Evolutionary conservation across 495 filamentous ascomycete genomes (phyloP).

Genomic region (Lichenothelia convexa): DNA sequence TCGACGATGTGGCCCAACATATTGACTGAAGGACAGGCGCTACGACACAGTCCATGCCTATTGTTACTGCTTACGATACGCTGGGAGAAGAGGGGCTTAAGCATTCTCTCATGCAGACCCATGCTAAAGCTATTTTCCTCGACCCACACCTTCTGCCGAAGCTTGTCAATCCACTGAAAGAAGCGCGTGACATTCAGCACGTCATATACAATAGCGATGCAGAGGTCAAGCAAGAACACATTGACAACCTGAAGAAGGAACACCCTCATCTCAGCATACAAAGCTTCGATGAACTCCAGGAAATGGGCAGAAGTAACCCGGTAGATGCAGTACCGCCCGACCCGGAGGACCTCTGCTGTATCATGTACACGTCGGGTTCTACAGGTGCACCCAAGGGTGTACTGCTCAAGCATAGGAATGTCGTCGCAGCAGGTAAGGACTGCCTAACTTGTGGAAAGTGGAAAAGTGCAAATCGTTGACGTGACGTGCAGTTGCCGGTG

Average conservation of each 20-base stretch:
- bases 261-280: slow-evolving; percentile 52
- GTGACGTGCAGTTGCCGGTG: slow-evolving; percentile 51
- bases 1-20: neutral
- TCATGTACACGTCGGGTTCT: slow-evolving; percentile 99
- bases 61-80: slow-evolving; percentile 96
- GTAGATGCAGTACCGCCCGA: slow-evolving; percentile 63
- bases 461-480: slow-evolving; percentile 3
- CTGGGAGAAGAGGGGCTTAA: slow-evolving; percentile 83
- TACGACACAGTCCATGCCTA: slow-evolving; percentile 77
- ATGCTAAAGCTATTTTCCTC: slow-evolving; percentile 74
- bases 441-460: slow-evolving; percentile 1
- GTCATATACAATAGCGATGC: slow-evolving; percentile 79
- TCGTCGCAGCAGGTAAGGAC: slow-evolving; percentile 65
- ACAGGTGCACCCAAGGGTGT: slow-evolving; percentile 95
- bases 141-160: slow-evolving; percentile 70
- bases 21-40: slow-evolving; percentile 6
- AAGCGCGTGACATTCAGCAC: slow-evolving; percentile 56
- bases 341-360: slow-evolving; percentile 82
- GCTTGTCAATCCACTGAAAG: slow-evolving; percentile 65
- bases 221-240: slow-evolving; percentile 56
- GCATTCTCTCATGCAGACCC: slow-evolving; percentile 79
- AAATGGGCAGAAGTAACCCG: slow-evolving; percentile 67
- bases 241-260: slow-evolving; percentile 59
- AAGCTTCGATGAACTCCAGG: slow-evolving; percentile 70
- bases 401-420: slow-evolving; percentile 70